Percentiles rank a stretch among this genome's conserved stretches.
Conservation (phyloP, 2,329 filamentous ascomycete genomes). For the Phaeosphaeriaceae sp. region DNA sequence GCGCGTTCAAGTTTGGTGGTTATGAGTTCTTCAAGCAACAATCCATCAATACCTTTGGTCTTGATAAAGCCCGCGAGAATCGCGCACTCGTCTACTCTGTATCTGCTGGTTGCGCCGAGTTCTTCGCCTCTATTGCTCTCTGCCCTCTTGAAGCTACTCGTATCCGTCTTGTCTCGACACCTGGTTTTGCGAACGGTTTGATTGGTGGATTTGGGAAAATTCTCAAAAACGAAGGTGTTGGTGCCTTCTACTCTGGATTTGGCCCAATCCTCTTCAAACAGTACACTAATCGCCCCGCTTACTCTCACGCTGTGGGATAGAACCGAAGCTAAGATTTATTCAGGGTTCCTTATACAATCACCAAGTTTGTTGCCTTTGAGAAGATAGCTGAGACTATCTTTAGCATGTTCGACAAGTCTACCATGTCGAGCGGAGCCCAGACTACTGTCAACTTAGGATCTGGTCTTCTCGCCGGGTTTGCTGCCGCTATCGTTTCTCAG, state of each 20-base stretch:
- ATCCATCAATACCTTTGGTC: slow-evolving; percentile 78
- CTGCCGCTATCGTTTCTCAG: slow-evolving; percentile 85
- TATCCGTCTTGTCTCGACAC: slow-evolving; percentile 90
- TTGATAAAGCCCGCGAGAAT: slow-evolving; percentile 72
- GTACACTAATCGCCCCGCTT: slow-evolving; percentile 22
- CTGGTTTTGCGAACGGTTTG: slow-evolving; percentile 81
- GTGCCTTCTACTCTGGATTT: slow-evolving; percentile 90
- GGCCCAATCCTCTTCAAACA: slow-evolving; percentile 61
- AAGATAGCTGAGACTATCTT: slow-evolving; percentile 81
- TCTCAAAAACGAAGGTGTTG: slow-evolving; percentile 78
- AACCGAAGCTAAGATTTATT: too few relatives aligned
- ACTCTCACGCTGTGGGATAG: too few relatives aligned
- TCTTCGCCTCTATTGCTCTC: slow-evolving; percentile 78
- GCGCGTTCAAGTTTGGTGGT: slow-evolving; percentile 91
- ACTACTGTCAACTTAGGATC: slow-evolving; percentile 84
- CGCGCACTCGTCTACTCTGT: slow-evolving; percentile 81
- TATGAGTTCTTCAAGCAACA: slow-evolving; percentile 98
- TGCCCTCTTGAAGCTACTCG: slow-evolving; percentile 92
- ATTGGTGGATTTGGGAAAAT: slow-evolving; percentile 84
- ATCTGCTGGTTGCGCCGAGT: slow-evolving; percentile 65
- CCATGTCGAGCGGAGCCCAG: slow-evolving; percentile 70
- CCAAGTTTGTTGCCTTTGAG: slow-evolving; percentile 94
- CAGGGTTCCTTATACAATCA: slow-evolving; percentile 92
- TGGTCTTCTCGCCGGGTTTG: slow-evolving; percentile 85
- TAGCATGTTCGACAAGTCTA: slow-evolving; percentile 71